Evolutionary conservation across 306 rosid genomes (phyloP).

Genomic region (Echinosophora koreensis): DNA sequence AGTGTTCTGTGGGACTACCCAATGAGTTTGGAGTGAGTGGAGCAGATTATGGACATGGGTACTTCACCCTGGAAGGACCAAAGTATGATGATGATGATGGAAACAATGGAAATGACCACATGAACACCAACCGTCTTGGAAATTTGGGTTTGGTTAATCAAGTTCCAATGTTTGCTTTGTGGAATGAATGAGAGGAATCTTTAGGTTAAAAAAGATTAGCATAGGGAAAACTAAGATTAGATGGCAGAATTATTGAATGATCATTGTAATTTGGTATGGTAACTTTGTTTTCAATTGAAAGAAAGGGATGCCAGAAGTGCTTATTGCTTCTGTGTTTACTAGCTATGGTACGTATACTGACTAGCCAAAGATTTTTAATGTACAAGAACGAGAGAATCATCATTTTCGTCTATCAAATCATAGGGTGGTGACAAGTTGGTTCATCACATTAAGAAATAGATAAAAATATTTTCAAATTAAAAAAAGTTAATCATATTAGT

Average conservation of each 20-base stretch:
- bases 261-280: conserved; percentile 41
- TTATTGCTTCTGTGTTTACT: conserved; percentile 41
- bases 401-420: too few relatives aligned
- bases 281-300: conserved; percentile 40
- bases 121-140: conserved; percentile 55
- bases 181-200: conserved; percentile 62
- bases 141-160: conserved; percentile 73
- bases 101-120: conserved; percentile 58
- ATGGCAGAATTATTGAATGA: conserved; percentile 45
- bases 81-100: conserved; percentile 76
- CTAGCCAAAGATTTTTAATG: conserved; percentile 33
- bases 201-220: conserved; percentile 19
- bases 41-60: conserved; percentile 69
- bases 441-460: too few relatives aligned
- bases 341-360: conserved; percentile 38
- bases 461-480: too few relatives aligned
- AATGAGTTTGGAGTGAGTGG: conserved; percentile 62
- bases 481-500: too few relatives aligned
- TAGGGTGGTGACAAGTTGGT: too few relatives aligned
- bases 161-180: conserved; percentile 84
- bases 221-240: conserved; percentile 43
- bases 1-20: conserved; percentile 49
- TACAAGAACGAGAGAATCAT: conserved; percentile 29
- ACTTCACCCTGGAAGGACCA: conserved; percentile 62
- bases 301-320: conserved; percentile 37